These are phyloP conservation scores for Litchi chinensis DNA, from an alignment of 345 rosid genomes.

Conservation along the genomic window DNA sequence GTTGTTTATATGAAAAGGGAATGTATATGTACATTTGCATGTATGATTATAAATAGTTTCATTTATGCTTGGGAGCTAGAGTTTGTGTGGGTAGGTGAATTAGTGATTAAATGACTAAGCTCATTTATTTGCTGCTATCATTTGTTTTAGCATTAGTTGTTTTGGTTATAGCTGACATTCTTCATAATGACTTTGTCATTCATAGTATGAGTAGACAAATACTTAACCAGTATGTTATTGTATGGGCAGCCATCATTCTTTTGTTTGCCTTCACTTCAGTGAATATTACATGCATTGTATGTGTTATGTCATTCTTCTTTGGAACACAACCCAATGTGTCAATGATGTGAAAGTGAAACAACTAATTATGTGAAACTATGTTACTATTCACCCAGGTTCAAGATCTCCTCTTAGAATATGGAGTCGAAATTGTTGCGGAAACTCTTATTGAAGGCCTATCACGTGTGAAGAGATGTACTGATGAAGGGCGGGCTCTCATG, in stretches of 20 bases:
- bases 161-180: not conserved
- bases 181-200: not conserved
- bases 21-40: not conserved
- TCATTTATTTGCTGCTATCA: not conserved
- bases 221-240: not conserved
- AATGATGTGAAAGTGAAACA: slow-evolving; percentile 6
- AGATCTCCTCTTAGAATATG: slow-evolving; percentile 72
- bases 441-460: slow-evolving; percentile 92
- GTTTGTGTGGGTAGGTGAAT: not conserved
- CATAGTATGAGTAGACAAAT: not conserved
- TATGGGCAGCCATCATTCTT: not conserved
- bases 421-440: slow-evolving; percentile 88
- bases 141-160: not conserved
- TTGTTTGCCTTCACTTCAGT: not conserved
- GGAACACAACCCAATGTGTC: not conserved
- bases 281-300: not conserved
- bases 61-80: slow-evolving; percentile 2
- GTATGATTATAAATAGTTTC: not conserved
- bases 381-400: slow-evolving; percentile 55
- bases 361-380: slow-evolving; percentile 8
- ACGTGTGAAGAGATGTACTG: slow-evolving; percentile 85
- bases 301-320: not conserved
- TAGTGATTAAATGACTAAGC: not conserved
- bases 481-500: slow-evolving; percentile 98
- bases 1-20: not conserved